Evolutionary conservation across 148 eudicot species (phyloP).

Genomic region (Cornus florida): DNA sequence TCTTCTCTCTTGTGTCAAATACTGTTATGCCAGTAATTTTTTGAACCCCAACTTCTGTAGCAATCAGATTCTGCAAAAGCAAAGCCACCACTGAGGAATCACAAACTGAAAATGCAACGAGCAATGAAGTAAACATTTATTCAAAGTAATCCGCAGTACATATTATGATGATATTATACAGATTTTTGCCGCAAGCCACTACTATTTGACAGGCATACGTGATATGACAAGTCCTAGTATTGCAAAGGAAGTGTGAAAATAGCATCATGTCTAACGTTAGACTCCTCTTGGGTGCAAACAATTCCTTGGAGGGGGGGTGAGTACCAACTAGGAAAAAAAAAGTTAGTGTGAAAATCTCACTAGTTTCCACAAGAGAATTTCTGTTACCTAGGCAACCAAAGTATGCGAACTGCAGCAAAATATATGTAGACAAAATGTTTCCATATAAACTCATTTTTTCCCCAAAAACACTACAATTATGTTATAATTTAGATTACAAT

Average conservation of each 20-base stretch:
- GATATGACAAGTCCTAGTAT: background rate
- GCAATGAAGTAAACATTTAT: background rate
- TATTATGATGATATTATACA: background rate
- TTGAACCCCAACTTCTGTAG: slow-evolving; percentile 85
- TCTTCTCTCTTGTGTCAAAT: slow-evolving; percentile 83
- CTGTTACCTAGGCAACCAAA: background rate
- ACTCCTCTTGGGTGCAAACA: too few species aligned
- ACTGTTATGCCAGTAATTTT: slow-evolving; percentile 90
- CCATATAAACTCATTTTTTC: background rate
- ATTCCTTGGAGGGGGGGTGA: too few species aligned
- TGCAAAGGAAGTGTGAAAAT: background rate
- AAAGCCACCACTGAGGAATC: slow-evolving; percentile 9
- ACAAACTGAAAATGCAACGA: background rate
- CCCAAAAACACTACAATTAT: background rate
- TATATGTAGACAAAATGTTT: background rate
- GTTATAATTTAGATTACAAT: background rate
- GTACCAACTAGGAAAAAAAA: too few species aligned
- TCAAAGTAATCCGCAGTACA: background rate
- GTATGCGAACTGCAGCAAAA: background rate
- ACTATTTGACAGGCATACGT: background rate
- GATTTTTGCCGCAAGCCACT: background rate
- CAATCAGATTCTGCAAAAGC: slow-evolving; percentile 81
- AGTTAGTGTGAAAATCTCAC: background rate
- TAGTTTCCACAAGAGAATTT: background rate
- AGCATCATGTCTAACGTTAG: too few species aligned